Conservation (phyloP, 2,329 filamentous ascomycete species). For the Orbilia quercus region DNA sequence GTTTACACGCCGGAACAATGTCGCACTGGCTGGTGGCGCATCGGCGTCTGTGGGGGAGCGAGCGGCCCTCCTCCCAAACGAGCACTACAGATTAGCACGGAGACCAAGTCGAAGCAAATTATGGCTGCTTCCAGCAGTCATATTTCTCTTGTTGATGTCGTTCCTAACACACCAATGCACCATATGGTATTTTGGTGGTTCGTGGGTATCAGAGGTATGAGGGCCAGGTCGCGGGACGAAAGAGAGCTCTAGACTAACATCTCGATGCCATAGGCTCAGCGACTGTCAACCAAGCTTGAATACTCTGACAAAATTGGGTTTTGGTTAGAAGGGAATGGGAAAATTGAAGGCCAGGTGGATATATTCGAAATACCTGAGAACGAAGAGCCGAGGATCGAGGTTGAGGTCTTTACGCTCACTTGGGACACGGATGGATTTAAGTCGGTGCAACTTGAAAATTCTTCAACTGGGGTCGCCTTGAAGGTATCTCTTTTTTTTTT, state of each 20-base stretch:
- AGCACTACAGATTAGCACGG: constrained; percentile 27
- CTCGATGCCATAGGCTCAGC: constrained; percentile 1
- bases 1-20: constrained; percentile 16
- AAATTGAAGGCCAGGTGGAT: constrained; percentile 32
- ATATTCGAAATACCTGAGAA: constrained; percentile 17
- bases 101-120: constrained; percentile 35
- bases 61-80: constrained; percentile 37
- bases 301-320: constrained; percentile 31
- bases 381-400: constrained; percentile 22
- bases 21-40: background rate
- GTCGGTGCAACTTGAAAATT: constrained; percentile 29
- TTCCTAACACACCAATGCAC: constrained; percentile 39
- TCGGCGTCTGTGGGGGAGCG: constrained; percentile 11
- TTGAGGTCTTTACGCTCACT: constrained; percentile 33
- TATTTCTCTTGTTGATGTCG: constrained; percentile 46
- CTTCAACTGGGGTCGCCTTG: constrained; percentile 18
- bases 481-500: too few species aligned
- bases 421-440: constrained; percentile 44
- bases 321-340: constrained; percentile 43
- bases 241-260: background rate
- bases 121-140: constrained; percentile 45
- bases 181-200: constrained; percentile 29
- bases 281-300: constrained; percentile 22
- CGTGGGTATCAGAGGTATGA: constrained; percentile 42
- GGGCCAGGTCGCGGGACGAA: background rate